Percentiles rank a stretch among this genome's conserved stretches.
Conservation (phyloP, 352 stramenopile genomes). For the Phytophthora ohioensis region DNA sequence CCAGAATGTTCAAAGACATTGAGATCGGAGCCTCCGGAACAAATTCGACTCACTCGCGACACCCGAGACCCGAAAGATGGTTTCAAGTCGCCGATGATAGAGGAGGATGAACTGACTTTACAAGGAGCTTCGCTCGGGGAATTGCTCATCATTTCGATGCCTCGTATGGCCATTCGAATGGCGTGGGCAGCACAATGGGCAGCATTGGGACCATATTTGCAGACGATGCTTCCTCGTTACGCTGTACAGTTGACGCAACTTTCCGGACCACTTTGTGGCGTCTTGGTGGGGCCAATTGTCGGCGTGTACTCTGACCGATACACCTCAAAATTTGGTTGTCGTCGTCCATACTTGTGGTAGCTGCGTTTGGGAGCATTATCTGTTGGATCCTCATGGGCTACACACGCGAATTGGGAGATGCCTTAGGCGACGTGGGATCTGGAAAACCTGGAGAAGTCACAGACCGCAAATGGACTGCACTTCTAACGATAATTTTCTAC, state of each 20-base stretch:
- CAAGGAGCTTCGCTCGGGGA: constrained; percentile 31
- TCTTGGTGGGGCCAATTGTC: constrained; percentile 58
- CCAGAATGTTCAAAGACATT: constrained; percentile 21
- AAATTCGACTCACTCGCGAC: constrained; percentile 35
- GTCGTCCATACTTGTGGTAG: constrained; percentile 50
- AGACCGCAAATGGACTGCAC: constrained; percentile 50
- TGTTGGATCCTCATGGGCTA: constrained; percentile 66
- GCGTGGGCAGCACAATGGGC: constrained; percentile 68
- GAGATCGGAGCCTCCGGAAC: constrained; percentile 16
- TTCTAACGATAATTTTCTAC: constrained; percentile 68
- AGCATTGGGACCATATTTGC: constrained; percentile 60
- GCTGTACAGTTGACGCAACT: constrained; percentile 66
- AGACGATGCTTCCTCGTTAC: constrained; percentile 53
- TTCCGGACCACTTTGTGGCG: constrained; percentile 54
- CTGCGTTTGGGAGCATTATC: constrained; percentile 41
- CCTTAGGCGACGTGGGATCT: constrained; percentile 47
- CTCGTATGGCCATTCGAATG: constrained; percentile 68
- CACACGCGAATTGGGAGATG: constrained; percentile 51
- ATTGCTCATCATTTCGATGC: constrained; percentile 61
- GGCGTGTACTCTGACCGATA: constrained; percentile 53
- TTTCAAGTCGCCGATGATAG: constrained; percentile 33
- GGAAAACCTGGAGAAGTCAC: constrained; percentile 36
- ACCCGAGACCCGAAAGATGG: constrained; percentile 34
- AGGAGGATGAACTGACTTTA: constrained; percentile 16
- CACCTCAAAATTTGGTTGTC: constrained; percentile 47